phyloP scores from a whole-genome alignment of 371 early-diverging fungal species.

The Rhizopus microsporus region DNA sequence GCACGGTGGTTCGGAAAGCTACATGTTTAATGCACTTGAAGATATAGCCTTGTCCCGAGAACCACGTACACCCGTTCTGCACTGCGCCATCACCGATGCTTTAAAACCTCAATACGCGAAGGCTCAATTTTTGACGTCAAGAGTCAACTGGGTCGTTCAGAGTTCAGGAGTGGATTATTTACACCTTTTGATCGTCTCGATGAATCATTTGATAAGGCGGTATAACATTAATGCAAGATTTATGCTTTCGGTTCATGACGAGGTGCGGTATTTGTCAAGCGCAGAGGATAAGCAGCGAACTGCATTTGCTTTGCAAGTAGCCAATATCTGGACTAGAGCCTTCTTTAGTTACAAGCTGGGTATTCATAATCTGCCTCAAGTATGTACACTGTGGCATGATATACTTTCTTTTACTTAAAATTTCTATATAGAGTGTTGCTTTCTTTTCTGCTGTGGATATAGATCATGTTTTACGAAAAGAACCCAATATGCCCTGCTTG shows the following conservation, averaged over 20 bases:
- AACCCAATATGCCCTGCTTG: conserved; percentile 77
- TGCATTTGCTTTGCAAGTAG: conserved; percentile 87
- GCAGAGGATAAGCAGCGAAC: conserved; percentile 79
- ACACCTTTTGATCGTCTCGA: conserved; percentile 90
- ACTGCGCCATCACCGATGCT: conserved; percentile 87
- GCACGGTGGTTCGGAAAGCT: conserved; percentile 93
- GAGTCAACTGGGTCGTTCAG: conserved; percentile 98
- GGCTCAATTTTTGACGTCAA: conserved; percentile 77
- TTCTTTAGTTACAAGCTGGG: conserved; percentile 86
- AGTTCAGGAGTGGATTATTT: conserved; percentile 99
- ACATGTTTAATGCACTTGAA: conserved; percentile 95
- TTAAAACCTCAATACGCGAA: conserved; percentile 71
- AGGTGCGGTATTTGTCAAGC: conserved; percentile 86
- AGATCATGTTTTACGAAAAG: conserved; percentile 92
- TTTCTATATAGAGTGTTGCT: conserved; percentile 72
- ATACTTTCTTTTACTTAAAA: not conserved
- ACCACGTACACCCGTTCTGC: conserved; percentile 88
- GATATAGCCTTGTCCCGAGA: conserved; percentile 71
- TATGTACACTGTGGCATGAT: conserved; percentile 22
- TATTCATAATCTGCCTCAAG: conserved; percentile 87
- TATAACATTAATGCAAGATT: conserved; percentile 84
- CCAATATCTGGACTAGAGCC: conserved; percentile 93
- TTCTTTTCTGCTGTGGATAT: conserved; percentile 97
- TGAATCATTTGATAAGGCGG: conserved; percentile 80
- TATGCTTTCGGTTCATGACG: conserved; percentile 96